phyloP scores from a whole-genome alignment of 441 rosid species.

The Aleurites moluccanus region DNA sequence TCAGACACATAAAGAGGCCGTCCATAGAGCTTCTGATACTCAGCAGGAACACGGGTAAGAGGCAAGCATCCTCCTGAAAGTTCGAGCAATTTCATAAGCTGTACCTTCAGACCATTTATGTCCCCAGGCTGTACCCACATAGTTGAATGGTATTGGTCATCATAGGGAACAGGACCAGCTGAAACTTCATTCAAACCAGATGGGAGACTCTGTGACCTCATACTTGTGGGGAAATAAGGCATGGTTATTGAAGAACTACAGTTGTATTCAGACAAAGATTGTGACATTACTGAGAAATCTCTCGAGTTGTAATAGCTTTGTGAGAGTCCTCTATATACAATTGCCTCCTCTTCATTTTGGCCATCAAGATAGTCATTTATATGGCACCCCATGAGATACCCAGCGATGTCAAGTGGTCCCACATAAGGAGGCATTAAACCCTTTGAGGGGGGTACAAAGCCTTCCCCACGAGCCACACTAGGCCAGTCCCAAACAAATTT shows the following conservation, averaged over 20 bases:
- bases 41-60: constrained; percentile 66
- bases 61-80: constrained; percentile 84
- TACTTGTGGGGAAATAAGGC: constrained; percentile 41
- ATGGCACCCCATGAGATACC: constrained; percentile 54
- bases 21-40: constrained; percentile 74
- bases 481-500: constrained; percentile 98
- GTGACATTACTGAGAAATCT: constrained; percentile 56
- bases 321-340: constrained; percentile 59
- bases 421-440: constrained; percentile 45
- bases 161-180: constrained; percentile 35
- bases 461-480: constrained; percentile 95
- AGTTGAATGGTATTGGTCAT: constrained; percentile 56
- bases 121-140: constrained; percentile 97
- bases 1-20: constrained; percentile 79
- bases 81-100: constrained; percentile 76
- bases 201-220: constrained; percentile 62
- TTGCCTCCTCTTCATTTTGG: constrained; percentile 74
- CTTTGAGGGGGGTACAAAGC: constrained; percentile 63
- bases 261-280: constrained; percentile 51
- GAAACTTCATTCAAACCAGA: constrained; percentile 50
- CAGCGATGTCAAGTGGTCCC: constrained; percentile 38
- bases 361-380: constrained; percentile 43
- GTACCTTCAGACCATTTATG: constrained; percentile 71
- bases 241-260: constrained; percentile 32
- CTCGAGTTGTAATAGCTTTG: constrained; percentile 61